phyloP scores from a whole-genome alignment of 2,329 filamentous ascomycete species.

The Fusarium pseudograminearum region DNA sequence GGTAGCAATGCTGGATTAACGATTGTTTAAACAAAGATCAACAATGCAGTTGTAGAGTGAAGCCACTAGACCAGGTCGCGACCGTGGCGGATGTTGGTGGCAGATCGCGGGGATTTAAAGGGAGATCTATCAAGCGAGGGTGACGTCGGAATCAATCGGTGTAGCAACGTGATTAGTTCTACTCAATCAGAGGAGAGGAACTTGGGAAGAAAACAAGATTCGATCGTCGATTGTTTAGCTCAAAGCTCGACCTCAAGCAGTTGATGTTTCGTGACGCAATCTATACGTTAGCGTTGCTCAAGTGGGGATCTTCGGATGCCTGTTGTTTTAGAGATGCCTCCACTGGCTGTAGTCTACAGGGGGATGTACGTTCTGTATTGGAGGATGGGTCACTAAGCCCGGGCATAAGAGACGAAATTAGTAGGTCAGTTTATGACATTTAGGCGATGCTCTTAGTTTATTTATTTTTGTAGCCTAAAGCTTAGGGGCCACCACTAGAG shows the following conservation, averaged over 20 bases:
- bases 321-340: background rate
- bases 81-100: slow-evolving; percentile 17
- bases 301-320: slow-evolving; percentile 21
- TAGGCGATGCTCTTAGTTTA: too few relatives aligned
- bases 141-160: slow-evolving; percentile 32
- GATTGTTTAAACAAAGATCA: slow-evolving; percentile 23
- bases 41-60: slow-evolving; percentile 24
- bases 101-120: slow-evolving; percentile 25
- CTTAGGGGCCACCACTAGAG: too few relatives aligned
- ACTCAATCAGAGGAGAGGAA: slow-evolving; percentile 29
- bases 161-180: slow-evolving; percentile 10
- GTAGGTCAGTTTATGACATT: too few relatives aligned
- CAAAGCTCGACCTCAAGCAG: slow-evolving; percentile 35
- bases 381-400: too few relatives aligned
- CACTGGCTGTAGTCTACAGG: background rate
- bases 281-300: slow-evolving; percentile 32
- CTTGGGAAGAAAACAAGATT: slow-evolving; percentile 34
- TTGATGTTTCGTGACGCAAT: slow-evolving; percentile 45
- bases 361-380: background rate
- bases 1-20: background rate
- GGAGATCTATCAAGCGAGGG: slow-evolving; percentile 22
- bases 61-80: slow-evolving; percentile 18
- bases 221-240: slow-evolving; percentile 13
- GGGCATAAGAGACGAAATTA: too few relatives aligned
- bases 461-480: too few relatives aligned